A percentile compares a stretch with the other conserved stretches of the same genome.
phyloP scores from a whole-genome alignment of 139 green algal species.

The Diplosphaera chodatii region DNA sequence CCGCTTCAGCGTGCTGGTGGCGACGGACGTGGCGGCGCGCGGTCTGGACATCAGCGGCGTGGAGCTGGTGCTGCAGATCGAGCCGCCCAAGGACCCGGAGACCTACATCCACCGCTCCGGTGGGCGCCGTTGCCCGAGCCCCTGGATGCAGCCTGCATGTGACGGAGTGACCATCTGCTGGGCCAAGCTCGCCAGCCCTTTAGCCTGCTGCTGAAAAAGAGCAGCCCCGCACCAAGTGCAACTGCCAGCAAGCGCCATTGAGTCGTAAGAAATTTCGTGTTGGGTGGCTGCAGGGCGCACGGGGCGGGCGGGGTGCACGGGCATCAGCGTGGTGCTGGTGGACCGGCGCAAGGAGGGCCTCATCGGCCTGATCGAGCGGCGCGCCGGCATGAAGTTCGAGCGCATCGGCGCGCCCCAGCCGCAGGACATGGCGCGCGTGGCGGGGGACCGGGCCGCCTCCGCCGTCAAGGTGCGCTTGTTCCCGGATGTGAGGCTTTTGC shows the following conservation, averaged over 20 bases:
- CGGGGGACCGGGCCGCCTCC: conserved; percentile 64
- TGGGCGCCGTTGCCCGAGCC: no score
- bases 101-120: conserved; percentile 87
- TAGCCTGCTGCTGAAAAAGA: no score
- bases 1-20: conserved; percentile 90
- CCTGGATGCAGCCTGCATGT: no score
- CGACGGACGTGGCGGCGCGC: conserved; percentile 97
- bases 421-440: conserved; percentile 75
- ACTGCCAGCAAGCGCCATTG: no score
- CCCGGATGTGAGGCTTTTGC: no score
- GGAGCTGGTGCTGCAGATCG: conserved; percentile 86
- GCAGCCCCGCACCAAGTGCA: no score
- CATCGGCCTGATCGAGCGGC: conserved; percentile 70
- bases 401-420: conserved; percentile 86
- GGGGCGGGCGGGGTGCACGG: conserved; percentile 75
- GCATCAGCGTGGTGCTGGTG: conserved; percentile 81
- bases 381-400: conserved; percentile 79
- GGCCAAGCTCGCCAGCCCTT: no score
- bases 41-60: conserved; percentile 96
- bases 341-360: conserved; percentile 74
- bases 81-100: conserved; percentile 81
- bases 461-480: conserved; percentile 20
- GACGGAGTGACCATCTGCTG: no score
- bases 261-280: no score
- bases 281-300: conserved; percentile 76